A percentile compares a stretch with the other conserved stretches of the same genome.
Evolutionary conservation across 306 rosid genomes (phyloP).

Genomic region (Vigna radiata): DNA sequence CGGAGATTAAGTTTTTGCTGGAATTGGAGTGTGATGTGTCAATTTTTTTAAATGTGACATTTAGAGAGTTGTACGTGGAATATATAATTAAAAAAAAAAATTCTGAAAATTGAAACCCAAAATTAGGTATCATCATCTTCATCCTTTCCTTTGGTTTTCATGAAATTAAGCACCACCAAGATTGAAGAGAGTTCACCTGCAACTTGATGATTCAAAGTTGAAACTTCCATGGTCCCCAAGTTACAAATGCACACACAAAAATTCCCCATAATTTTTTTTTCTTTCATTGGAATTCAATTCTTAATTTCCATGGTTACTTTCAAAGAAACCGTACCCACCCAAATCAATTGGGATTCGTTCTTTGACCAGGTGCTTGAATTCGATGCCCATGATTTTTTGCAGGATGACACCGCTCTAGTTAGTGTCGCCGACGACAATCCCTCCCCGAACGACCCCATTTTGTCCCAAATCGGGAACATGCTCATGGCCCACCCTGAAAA

Average conservation of each 20-base stretch:
- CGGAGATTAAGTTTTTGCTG: too few species aligned
- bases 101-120: too few species aligned
- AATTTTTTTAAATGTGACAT: too few species aligned
- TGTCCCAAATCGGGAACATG: constrained; percentile 59
- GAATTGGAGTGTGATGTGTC: too few species aligned
- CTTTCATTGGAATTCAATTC: not conserved
- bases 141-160: too few species aligned
- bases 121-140: too few species aligned
- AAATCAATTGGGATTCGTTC: constrained; percentile 50
- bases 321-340: constrained; percentile 34
- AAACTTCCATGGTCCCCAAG: constrained; percentile 13
- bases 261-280: not conserved
- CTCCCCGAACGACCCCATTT: constrained; percentile 29
- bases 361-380: constrained; percentile 40
- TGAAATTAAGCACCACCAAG: too few species aligned
- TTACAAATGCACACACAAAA: not conserved
- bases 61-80: too few species aligned
- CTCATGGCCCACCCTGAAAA: constrained; percentile 56
- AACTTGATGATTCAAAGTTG: too few species aligned
- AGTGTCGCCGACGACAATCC: not conserved
- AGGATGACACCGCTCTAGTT: constrained; percentile 32
- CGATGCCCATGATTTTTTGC: constrained; percentile 14
- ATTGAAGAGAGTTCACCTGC: too few species aligned
- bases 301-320: constrained; percentile 35
- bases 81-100: too few species aligned